Evolutionary conservation across 805 yeast genomes (phyloP).

Genomic region (Yarrowia sp.): DNA sequence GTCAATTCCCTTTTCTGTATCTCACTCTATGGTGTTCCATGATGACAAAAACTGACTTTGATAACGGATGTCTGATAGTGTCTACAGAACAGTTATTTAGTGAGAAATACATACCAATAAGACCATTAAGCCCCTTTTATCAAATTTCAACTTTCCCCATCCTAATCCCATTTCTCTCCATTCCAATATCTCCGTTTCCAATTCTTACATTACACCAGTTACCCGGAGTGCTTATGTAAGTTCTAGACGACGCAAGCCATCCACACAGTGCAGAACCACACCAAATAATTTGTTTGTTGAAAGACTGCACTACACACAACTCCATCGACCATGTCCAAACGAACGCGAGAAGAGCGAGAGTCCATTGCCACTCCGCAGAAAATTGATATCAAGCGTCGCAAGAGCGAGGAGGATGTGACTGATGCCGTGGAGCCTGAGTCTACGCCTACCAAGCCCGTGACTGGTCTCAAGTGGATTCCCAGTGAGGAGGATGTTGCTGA

Average conservation of each 20-base stretch:
- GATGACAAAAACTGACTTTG: too few relatives aligned
- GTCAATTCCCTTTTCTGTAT: too few relatives aligned
- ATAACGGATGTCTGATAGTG: too few relatives aligned
- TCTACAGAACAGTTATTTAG: too few relatives aligned
- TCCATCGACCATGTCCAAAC: conserved; percentile 7
- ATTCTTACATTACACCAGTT: too few relatives aligned
- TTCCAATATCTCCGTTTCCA: too few relatives aligned
- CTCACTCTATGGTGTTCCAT: too few relatives aligned
- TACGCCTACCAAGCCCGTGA: conserved; percentile 10
- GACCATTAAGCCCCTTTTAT: too few relatives aligned
- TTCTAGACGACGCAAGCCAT: background rate
- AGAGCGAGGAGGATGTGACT: background rate
- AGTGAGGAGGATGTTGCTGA: conserved; percentile 21
- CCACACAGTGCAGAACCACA: background rate
- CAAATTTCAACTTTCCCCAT: too few relatives aligned
- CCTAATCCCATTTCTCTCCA: background rate
- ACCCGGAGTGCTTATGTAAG: conserved; percentile 7
- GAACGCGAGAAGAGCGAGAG: conserved; percentile 27
- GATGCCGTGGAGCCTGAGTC: conserved; percentile 4
- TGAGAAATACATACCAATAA: too few relatives aligned
- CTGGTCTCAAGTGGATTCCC: conserved; percentile 17
- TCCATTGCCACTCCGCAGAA: conserved; percentile 3
- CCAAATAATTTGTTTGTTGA: background rate
- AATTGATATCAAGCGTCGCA: conserved; percentile 3
- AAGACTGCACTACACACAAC: background rate